A percentile compares a stretch with the other conserved stretches of the same genome.
Conservation (phyloP, 306 rosid genomes). For the Delonix regia region DNA sequence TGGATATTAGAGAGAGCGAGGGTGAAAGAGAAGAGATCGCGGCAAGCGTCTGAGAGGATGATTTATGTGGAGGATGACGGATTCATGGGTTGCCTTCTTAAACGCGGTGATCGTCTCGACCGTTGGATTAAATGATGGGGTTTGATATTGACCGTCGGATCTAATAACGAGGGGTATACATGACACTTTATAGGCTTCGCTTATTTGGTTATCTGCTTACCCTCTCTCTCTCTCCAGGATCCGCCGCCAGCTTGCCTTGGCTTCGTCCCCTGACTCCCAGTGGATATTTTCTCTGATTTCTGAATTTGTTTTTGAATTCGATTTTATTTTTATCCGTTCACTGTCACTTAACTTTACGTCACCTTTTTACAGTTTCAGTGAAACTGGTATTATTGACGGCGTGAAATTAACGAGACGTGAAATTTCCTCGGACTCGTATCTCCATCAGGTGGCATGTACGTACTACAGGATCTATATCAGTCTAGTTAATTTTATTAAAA, state of each 20-base stretch:
- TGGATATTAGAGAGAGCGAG: slow-evolving; percentile 29
- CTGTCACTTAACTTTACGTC: background rate
- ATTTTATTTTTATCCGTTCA: background rate
- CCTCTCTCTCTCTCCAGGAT: slow-evolving; percentile 29
- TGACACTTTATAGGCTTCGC: background rate
- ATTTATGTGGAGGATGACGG: slow-evolving; percentile 59
- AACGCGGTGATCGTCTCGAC: slow-evolving; percentile 55
- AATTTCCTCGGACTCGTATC: background rate
- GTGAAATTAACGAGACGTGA: background rate
- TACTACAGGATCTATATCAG: background rate
- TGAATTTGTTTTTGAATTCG: background rate
- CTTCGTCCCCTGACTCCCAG: background rate
- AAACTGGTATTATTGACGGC: background rate
- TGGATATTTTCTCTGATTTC: background rate
- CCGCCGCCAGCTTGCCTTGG: slow-evolving; percentile 70
- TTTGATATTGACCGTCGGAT: slow-evolving; percentile 50
- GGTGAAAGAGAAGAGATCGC: slow-evolving; percentile 38
- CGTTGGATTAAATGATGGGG: slow-evolving; percentile 50
- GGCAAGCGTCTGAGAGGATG: slow-evolving; percentile 51
- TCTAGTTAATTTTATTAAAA: background rate
- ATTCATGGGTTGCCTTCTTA: slow-evolving; percentile 62
- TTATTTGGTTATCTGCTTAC: background rate
- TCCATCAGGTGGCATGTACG: background rate
- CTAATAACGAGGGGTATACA: slow-evolving; percentile 35
- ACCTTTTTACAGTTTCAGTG: background rate